phyloP scores from a whole-genome alignment of 169 alveolate genomes.

The Miamiensis avidus region DNA sequence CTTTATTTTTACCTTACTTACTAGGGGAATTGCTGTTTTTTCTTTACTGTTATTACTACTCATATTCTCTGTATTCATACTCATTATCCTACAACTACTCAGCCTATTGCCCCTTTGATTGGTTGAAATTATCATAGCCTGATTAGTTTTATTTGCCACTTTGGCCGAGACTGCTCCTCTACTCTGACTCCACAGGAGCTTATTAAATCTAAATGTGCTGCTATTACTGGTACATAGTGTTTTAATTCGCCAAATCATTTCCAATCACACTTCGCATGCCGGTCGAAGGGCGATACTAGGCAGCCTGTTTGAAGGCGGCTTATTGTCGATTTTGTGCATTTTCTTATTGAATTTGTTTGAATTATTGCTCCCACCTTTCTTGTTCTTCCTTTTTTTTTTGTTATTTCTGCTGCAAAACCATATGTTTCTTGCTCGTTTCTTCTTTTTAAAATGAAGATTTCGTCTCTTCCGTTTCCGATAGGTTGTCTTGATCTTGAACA shows the following conservation, averaged over 20 bases:
- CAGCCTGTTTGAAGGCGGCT: slow-evolving; percentile 55
- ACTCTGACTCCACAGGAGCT: too few relatives aligned
- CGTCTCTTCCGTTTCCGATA: slow-evolving; percentile 14
- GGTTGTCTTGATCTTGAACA: not conserved
- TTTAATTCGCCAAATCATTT: not conserved
- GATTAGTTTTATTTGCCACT: too few relatives aligned
- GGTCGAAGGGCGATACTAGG: slow-evolving; percentile 59
- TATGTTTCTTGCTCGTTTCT: slow-evolving; percentile 5
- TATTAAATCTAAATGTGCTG: not conserved
- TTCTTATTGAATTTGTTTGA: slow-evolving; percentile 54
- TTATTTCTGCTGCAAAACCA: slow-evolving; percentile 57
- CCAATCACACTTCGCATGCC: not conserved
- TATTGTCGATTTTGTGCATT: slow-evolving; percentile 47
- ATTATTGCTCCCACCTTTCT: slow-evolving; percentile 35
- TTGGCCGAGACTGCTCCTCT: too few relatives aligned
- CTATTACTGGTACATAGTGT: not conserved
- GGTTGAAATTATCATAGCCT: too few relatives aligned
- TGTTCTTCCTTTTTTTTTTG: slow-evolving; percentile 57
- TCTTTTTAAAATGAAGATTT: slow-evolving; percentile 52
- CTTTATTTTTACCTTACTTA: slow-evolving; percentile 13
- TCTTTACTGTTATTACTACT: too few relatives aligned
- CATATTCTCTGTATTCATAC: too few relatives aligned
- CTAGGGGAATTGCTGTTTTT: too few relatives aligned
- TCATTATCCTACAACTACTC: too few relatives aligned
- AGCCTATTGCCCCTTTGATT: too few relatives aligned